Conservation (phyloP, 2,329 filamentous ascomycete species). For the Diaporthe caulivora region DNA sequence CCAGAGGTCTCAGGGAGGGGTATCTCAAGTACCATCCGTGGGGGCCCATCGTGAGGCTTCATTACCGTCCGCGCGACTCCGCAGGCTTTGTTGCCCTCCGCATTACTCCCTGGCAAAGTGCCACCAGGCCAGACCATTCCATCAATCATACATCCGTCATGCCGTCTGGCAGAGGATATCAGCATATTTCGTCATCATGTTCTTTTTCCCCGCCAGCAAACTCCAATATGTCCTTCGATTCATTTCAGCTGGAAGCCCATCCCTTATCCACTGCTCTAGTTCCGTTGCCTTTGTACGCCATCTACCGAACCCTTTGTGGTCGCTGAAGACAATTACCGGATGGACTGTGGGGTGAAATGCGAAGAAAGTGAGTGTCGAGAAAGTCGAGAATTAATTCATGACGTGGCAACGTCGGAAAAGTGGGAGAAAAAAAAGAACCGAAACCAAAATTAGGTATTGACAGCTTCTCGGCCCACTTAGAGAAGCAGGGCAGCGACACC, state of each 20-base stretch:
- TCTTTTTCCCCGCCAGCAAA: constrained; percentile 32
- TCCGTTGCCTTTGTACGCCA: constrained; percentile 26
- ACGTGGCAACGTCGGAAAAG: constrained; percentile 13
- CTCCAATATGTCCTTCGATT: constrained; percentile 36
- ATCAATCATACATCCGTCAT: constrained; percentile 36
- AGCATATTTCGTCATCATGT: constrained; percentile 32
- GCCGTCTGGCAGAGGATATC: constrained; percentile 28
- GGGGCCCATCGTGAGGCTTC: constrained; percentile 35
- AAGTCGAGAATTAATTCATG: constrained; percentile 34
- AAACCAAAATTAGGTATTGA: neutral
- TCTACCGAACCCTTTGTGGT: constrained; percentile 11
- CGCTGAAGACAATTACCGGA: constrained; percentile 23
- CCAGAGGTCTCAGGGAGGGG: constrained; percentile 39
- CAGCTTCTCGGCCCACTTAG: constrained; percentile 48
- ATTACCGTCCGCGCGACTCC: constrained; percentile 32
- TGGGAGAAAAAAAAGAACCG: neutral
- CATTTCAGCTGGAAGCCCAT: constrained; percentile 7
- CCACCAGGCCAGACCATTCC: constrained; percentile 1
- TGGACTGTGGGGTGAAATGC: constrained; percentile 28
- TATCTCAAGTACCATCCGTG: constrained; percentile 40
- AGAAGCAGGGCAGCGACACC: constrained; percentile 63
- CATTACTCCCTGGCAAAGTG: constrained; percentile 36
- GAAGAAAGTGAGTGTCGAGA: constrained; percentile 33
- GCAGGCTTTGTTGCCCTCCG: constrained; percentile 27
- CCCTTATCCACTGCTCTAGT: constrained; percentile 20